Base-by-base conservation (phyloP, 768 basidiomycete genomes). In the Gelatoporia subvermispora region DNA sequence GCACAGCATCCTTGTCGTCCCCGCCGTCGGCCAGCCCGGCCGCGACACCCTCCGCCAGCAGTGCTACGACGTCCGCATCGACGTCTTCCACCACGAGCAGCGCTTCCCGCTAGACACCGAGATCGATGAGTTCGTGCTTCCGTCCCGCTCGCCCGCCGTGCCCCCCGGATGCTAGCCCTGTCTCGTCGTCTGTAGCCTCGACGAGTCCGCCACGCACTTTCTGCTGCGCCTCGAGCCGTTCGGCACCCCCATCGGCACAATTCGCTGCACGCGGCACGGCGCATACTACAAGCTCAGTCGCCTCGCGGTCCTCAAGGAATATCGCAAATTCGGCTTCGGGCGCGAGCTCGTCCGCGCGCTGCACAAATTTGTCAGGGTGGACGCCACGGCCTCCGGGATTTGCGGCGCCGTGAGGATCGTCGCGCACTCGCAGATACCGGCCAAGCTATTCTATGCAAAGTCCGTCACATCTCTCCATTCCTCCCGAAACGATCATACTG, bases 401-500 rank as follows among this genome's bases (percentile, higher is more conserved):
- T 45, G 55, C 48, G 58, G 56, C 60, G 66, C 42, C 38, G 58
- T 64, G 41, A 68, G 70, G 54, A 71, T 88, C 48, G 68, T 83
- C 44, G 63, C 66, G 44, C 85, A 91, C 65, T 86, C 89, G 9
- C 89, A 92, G 65, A 68, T 91, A 18, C 75, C 73, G 39, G 85
- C 77, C 47, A 82, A 77, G 60, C 74, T 68, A 7, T 92, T 92
- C 66, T 93, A 93, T 64, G 73, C 77, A 63, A 87, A 77, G 90
- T 91, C 67, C 67, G 81, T 69, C 21, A n/a, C n/a, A 35, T 45
- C 47, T 15, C 45, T 36, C 40, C 47, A 35, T 45, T 44, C 43
- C 24, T 13, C 5, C 28, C 13, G 28, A 31, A 31, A 31, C 28
- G 7, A 31, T 31, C 28, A 31, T n/a, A 13, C 28, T 31, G 28